Evolutionary conservation across 371 early-diverging fungal species (phyloP), one percentile per base, ranked within the genome.

Genomic region (Lichtheimia hyalospora): DNA sequence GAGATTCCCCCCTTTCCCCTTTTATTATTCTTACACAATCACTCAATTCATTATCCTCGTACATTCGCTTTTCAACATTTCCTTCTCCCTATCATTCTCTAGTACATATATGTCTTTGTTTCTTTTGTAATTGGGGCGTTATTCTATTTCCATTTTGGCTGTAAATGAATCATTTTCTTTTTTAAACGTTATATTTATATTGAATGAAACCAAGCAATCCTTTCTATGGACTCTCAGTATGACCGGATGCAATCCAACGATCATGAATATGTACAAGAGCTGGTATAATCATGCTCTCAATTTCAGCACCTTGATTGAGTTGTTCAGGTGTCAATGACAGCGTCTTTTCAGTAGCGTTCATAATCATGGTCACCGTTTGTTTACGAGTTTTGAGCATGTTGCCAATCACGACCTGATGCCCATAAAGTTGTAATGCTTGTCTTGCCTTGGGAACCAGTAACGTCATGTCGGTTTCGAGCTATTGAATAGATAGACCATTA

Each of bases 381-480:
- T 97, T 98, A 40, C 99, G 86, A 0, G 95, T 95, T 25, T 74
- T 66, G 16, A 99, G 71, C 73, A 97, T 85, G 61, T 99, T 99
- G 21, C 92, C 98, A 74, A 99, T 93, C 14, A 99, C 99, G 20
- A 95, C 83, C 68, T 99, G 97, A 73, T 99, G 99, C 10, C 95
- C 94, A 70, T 99, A 99, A 7, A 87, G 85, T 18, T 74, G 77
- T 23, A 99, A 70, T 5, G 97, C 90, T 66, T 84, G 75, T 10
- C 84, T 77, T 0, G 97, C 89, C 70, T 99, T 99, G 23, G 83
- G 72, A 8, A 89, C 84, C 40, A 99, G 71, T 40, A 97, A 66
- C 4, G 73, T 61, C 3, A 84, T 85, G 59, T 99, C 99, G 0
- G 99, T 99, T 65, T 99, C 99, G 6, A 99, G 75, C 88, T 91